Conservation (phyloP, 2,329 filamentous ascomycete species). For the Colletotrichum lentis region DNA sequence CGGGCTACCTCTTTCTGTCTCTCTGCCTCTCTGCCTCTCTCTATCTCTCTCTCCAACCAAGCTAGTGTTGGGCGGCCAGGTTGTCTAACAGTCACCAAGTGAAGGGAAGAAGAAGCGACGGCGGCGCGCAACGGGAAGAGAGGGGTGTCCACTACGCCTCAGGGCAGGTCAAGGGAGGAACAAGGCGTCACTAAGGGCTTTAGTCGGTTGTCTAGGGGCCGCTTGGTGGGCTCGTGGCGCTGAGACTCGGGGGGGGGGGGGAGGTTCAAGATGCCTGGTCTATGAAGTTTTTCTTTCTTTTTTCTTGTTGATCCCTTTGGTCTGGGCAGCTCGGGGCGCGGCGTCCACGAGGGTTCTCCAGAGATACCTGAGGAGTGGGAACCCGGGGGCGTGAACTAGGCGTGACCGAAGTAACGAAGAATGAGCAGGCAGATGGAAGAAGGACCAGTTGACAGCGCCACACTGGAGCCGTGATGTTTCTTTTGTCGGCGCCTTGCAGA, state of each 20-base stretch:
- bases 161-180: constrained; percentile 30
- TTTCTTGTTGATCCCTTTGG: constrained; percentile 7
- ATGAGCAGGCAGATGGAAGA: neutral
- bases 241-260: constrained; percentile 28
- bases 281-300: constrained; percentile 3
- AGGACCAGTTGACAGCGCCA: constrained; percentile 32
- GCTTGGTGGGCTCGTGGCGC: constrained; percentile 29
- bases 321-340: constrained; percentile 8
- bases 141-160: constrained; percentile 3
- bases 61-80: neutral
- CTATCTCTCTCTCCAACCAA: neutral
- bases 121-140: constrained; percentile 6
- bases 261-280: constrained; percentile 13
- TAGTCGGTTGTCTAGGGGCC: constrained; percentile 28
- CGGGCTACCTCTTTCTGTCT: neutral
- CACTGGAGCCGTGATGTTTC: constrained; percentile 23
- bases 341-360: constrained; percentile 29
- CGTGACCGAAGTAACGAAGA: constrained; percentile 1
- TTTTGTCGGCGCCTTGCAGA: constrained; percentile 32
- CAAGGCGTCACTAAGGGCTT: constrained; percentile 31
- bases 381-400: constrained; percentile 2
- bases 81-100: neutral
- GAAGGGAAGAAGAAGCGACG: constrained; percentile 4
- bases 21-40: no score
- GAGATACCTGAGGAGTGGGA: constrained; percentile 16